Base-by-base conservation (phyloP, 768 basidiomycete species). In the Strobilomyces confusus region DNA sequence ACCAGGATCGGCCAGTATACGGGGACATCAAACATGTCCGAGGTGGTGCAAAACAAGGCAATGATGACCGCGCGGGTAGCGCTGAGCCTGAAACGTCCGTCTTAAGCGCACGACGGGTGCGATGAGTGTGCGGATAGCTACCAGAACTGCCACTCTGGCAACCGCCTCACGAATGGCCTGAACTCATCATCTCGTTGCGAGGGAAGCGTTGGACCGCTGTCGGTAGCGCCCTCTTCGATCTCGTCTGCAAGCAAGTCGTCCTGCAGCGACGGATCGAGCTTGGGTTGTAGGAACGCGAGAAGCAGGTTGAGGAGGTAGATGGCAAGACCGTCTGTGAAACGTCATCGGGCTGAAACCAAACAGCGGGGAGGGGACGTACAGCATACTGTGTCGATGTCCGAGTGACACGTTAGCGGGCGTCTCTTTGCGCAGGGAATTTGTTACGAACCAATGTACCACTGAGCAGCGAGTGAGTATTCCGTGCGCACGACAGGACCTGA, bases 1-100 rank as follows among this genome's bases (percentile, higher is more conserved):
- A 98, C 85, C 50, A 99, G 83, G 71, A 99, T 98, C 9, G 97
- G 97, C 95, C 97, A 98, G 75, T 97, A 98, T 22, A 98, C 97
- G 8, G 97, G 95, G 20, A 99, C 89, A 68, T 98, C 95, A 61
- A 97, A 95, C 33, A 87, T 74, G 43, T 87, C 79, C 23, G 91
- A 95, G 51, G 87, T 74, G 2, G 97, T 91, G 69, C 87, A 87
- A 49, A 86, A 72, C 38, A 95, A 63, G 5, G 93, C 87, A 48
- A 99, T 67, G 20, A 89, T n/a, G 23, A 90, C 87, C 12, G 95
- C 93, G 43, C 90, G 86, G 7, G 94, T 98, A 1, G 92, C 78
- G 5, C 92, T 91, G 41, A 98, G 79, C 95, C 95, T 94, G 5
- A 30, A 51, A n/a, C 4, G 40, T 46, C 26, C 4, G 26, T 26